phyloP scores from a whole-genome alignment of 768 basidiomycete species.

The Fibroporia radiculosa region DNA sequence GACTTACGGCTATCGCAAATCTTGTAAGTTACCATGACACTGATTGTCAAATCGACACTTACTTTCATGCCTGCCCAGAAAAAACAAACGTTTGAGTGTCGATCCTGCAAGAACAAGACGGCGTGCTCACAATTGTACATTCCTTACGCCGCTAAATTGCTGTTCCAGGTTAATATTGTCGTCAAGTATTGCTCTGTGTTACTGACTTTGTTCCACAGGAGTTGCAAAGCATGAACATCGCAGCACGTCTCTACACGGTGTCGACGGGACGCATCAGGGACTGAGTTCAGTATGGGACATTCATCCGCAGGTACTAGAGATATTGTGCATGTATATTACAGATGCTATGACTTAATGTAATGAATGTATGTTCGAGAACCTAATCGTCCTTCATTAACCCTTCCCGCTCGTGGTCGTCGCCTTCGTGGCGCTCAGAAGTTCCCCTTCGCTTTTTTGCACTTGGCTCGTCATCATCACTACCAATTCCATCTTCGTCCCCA shows the following conservation, averaged over 20 bases:
- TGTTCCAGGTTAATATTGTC: constrained; percentile 71
- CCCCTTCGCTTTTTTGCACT: constrained; percentile 42
- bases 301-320: constrained; percentile 11
- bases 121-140: constrained; percentile 87
- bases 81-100: constrained; percentile 99
- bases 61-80: constrained; percentile 42
- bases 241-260: constrained; percentile 78
- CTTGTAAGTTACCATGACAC: constrained; percentile 45
- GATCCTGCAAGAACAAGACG: constrained; percentile 96
- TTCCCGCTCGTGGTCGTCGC: constrained; percentile 50
- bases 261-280: constrained; percentile 84
- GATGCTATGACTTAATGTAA: constrained; percentile 16
- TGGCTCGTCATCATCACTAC: constrained; percentile 58
- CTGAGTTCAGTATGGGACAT: constrained; percentile 12
- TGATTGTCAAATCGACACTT: constrained; percentile 6
- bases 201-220: constrained; percentile 40
- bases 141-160: constrained; percentile 93
- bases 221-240: constrained; percentile 94
- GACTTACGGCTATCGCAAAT: constrained; percentile 95
- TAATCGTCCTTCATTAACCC: constrained; percentile 49
- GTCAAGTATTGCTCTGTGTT: background rate
- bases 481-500: constrained; percentile 76
- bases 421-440: constrained; percentile 29
- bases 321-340: constrained; percentile 30
- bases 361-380: constrained; percentile 17